Evolutionary conservation across 345 rosid species (phyloP).

Genomic region (Brassica carinata): DNA sequence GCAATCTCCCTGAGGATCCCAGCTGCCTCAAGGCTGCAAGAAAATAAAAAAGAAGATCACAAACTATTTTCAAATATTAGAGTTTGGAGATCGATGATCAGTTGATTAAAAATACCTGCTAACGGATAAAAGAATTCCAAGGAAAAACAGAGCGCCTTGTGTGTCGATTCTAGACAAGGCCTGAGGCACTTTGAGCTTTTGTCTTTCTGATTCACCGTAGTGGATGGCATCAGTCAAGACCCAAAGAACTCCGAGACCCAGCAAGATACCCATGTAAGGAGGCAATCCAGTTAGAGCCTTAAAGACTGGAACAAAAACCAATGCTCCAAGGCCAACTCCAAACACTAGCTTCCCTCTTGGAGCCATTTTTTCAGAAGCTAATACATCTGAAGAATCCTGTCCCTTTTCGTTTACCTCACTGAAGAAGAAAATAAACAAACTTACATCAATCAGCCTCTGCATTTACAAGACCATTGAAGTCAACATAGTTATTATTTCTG

Average conservation of each 20-base stretch:
- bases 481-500: not conserved
- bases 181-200: slow-evolving; percentile 89
- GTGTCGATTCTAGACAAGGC: slow-evolving; percentile 93
- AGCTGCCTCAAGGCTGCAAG: slow-evolving; percentile 81
- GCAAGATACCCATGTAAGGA: slow-evolving; percentile 92
- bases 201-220: slow-evolving; percentile 90
- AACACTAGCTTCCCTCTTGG: slow-evolving; percentile 91
- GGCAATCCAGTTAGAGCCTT: slow-evolving; percentile 94
- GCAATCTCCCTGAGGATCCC: slow-evolving; percentile 89
- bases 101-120: slow-evolving; percentile 61
- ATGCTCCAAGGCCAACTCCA: slow-evolving; percentile 82
- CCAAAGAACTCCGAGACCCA: slow-evolving; percentile 98
- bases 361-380: slow-evolving; percentile 92
- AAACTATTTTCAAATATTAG: not conserved
- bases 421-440: slow-evolving; percentile 35
- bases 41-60: slow-evolving; percentile 7
- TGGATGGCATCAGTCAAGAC: slow-evolving; percentile 94
- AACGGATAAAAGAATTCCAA: slow-evolving; percentile 87
- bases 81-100: not conserved
- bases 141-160: slow-evolving; percentile 93
- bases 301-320: slow-evolving; percentile 88
- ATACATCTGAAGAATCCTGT: slow-evolving; percentile 55
- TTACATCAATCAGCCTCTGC: slow-evolving; percentile 35
- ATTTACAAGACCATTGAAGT: not conserved
- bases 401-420: slow-evolving; percentile 91